phyloP scores from a whole-genome alignment of 208 protist genomes.

The Leishmania amazonensis region DNA sequence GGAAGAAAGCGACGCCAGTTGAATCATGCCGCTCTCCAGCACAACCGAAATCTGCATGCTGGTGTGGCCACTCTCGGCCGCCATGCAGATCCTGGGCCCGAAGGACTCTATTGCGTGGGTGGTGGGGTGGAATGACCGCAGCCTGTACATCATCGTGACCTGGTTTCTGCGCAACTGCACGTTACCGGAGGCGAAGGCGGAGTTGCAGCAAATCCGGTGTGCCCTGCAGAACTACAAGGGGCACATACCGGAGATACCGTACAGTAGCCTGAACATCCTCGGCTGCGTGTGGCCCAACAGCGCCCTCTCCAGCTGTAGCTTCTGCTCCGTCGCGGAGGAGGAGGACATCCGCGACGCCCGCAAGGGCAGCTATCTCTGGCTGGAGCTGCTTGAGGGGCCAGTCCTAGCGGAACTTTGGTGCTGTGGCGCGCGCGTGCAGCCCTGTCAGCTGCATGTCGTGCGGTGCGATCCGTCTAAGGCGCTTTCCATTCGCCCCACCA shows the following conservation, averaged over 20 bases:
- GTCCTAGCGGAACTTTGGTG: conserved; percentile 81
- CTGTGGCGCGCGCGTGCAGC: conserved; percentile 79
- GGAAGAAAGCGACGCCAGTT: background rate
- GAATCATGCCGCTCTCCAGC: conserved; percentile 26
- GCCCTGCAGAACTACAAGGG: conserved; percentile 28
- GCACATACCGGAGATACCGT: conserved; percentile 25
- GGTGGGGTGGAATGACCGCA: conserved; percentile 82
- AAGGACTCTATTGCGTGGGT: conserved; percentile 56
- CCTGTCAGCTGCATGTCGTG: conserved; percentile 83
- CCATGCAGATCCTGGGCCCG: conserved; percentile 15
- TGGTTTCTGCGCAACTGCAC: conserved; percentile 49
- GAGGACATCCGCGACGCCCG: conserved; percentile 33
- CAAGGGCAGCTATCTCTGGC: conserved; percentile 74
- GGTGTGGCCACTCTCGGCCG: conserved; percentile 62
- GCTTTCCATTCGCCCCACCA: conserved; percentile 42
- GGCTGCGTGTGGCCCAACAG: conserved; percentile 52
- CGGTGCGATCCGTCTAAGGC: conserved; percentile 53
- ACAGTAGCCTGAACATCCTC: conserved; percentile 52
- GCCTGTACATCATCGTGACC: conserved; percentile 71
- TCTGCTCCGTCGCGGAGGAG: conserved; percentile 5
- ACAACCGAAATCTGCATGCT: conserved; percentile 73
- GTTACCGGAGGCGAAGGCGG: conserved; percentile 34
- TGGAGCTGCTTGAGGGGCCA: conserved; percentile 70
- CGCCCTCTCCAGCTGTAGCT: conserved; percentile 2
- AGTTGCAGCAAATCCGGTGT: conserved; percentile 41